Base-by-base conservation (phyloP, 306 rosid genomes). In the Adenanthera pavonina region DNA sequence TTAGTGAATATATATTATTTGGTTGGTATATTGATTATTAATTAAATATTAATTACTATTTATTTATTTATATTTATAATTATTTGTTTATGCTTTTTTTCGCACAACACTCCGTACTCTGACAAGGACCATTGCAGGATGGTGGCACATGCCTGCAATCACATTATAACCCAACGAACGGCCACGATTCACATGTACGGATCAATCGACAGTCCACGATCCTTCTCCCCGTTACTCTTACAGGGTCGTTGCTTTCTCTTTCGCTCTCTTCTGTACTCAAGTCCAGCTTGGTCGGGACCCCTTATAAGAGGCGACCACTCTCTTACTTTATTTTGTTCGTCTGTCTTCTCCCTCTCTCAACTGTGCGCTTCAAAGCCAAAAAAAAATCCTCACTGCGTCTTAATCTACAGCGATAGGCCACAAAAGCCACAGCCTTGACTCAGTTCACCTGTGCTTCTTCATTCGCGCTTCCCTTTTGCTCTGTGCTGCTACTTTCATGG, bases 101-200 rank as follows among this genome's bases (percentile, higher is more conserved):
- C 35, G 15, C 81, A 4, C 34, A 65, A 66, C 48, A 81, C 82
- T 83, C 90, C 94, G 96, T 93, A 91, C 94, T 82, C 92, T 91
- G 97, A 87, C 97, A 89, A 85, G 90, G 94, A 89, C 97, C 97
- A 82, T 89, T 82, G 89, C 82, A 81, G 97, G 85, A 86, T 91
- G 97, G 97, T 86, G 90, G 91, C 94, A 89, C 97, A 91, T 90
- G 94, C 90, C 67, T 85, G 47, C 86, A 78, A 93, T 93, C 92
- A 89, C 81, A 87, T 93, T 94, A 79, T 3, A 49, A 30, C 4
- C 17, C 0, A 80, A 74, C 65, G 20, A 11, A 85, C 87, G 90
- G 87, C n/a, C 9, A 1, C 2, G 87, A 88, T 89, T 17, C 6
- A 35, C 17, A 49, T 16, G 87, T 88, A 89, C 91, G 92, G 89